These are phyloP conservation scores for Picochlorum costavermella DNA, from an alignment of 139 green algal species.

Conservation along the genomic window DNA sequence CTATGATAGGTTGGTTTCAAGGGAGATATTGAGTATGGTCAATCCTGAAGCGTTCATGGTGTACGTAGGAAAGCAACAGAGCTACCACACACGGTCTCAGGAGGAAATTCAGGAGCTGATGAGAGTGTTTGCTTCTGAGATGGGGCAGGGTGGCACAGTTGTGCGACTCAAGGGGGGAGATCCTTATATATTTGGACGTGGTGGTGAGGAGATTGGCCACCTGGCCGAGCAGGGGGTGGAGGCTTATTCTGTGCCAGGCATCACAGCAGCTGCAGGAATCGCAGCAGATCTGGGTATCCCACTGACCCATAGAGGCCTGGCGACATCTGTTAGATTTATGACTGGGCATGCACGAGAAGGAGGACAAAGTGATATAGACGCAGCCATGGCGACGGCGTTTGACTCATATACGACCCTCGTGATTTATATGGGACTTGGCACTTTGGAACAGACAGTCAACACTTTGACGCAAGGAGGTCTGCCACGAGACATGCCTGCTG, in stretches of 20 bases:
- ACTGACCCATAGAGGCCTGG: slow-evolving; percentile 90
- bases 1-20: slow-evolving; percentile 88
- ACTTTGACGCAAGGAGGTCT: slow-evolving; percentile 59
- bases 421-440: slow-evolving; percentile 96
- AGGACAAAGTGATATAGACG: slow-evolving; percentile 60
- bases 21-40: slow-evolving; percentile 83
- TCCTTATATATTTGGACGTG: slow-evolving; percentile 91
- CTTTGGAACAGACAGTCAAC: slow-evolving; percentile 61
- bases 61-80: slow-evolving; percentile 92
- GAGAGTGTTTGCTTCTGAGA: slow-evolving; percentile 70
- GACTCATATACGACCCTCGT: slow-evolving; percentile 91
- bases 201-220: slow-evolving; percentile 88
- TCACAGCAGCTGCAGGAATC: slow-evolving; percentile 66
- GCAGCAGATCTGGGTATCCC: slow-evolving; percentile 81
- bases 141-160: slow-evolving; percentile 43
- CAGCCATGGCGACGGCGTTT: slow-evolving; percentile 37
- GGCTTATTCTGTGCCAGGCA: slow-evolving; percentile 82
- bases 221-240: slow-evolving; percentile 65
- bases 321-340: slow-evolving; percentile 80
- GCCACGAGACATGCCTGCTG: slow-evolving; percentile 58
- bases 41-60: slow-evolving; percentile 70
- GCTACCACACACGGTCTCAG: slow-evolving; percentile 89
- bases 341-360: slow-evolving; percentile 86
- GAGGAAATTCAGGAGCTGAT: slow-evolving; percentile 93
- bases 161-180: slow-evolving; percentile 87